Percentiles rank a stretch among this genome's conserved stretches.
phyloP scores from a whole-genome alignment of 228 moss, liverwort and hornwort species.

The Sphagnum magellanicum region DNA sequence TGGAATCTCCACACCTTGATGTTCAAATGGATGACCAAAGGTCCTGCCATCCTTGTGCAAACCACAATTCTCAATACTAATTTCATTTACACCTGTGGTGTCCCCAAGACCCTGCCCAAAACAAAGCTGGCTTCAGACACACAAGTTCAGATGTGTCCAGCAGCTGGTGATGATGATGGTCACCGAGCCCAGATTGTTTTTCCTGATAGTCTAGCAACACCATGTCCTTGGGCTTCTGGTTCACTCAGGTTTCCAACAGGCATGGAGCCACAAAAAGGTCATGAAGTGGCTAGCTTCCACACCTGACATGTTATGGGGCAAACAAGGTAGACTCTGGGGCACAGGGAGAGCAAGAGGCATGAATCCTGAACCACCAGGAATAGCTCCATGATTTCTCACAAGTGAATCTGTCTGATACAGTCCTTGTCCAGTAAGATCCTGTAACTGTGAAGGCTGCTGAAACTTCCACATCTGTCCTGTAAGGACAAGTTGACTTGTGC shows the following conservation, averaged over 20 bases:
- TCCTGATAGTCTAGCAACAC: not conserved
- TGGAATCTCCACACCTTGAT: conserved; percentile 33
- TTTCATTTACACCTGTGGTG: conserved; percentile 23
- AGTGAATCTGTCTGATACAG: conserved; percentile 31
- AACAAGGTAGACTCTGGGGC: conserved; percentile 30
- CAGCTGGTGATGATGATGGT: conserved; percentile 25
- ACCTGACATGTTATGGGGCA: conserved; percentile 30
- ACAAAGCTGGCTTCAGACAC: conserved; percentile 38
- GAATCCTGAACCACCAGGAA: conserved; percentile 29
- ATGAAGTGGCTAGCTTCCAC: conserved; percentile 38
- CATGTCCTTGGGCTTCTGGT: conserved; percentile 28
- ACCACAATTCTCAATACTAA: conserved; percentile 32
- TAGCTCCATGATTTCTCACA: conserved; percentile 13
- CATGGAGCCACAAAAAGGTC: conserved; percentile 47
- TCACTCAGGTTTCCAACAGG: conserved; percentile 25
- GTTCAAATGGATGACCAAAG: conserved; percentile 53
- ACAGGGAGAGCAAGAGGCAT: conserved; percentile 35
- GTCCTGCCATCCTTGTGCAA: conserved; percentile 48
- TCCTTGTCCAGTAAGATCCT: conserved; percentile 18
- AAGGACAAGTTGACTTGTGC: conserved; percentile 61
- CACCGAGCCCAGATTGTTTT: conserved; percentile 11
- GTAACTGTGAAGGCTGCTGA: conserved; percentile 20
- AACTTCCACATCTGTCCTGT: conserved; percentile 22
- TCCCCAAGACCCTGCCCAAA: conserved; percentile 46
- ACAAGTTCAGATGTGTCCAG: not conserved